Percentiles rank a stretch among this genome's conserved stretches.
Conservation (phyloP, 257 asterid genomes). For the Solanum habrochaites region DNA sequence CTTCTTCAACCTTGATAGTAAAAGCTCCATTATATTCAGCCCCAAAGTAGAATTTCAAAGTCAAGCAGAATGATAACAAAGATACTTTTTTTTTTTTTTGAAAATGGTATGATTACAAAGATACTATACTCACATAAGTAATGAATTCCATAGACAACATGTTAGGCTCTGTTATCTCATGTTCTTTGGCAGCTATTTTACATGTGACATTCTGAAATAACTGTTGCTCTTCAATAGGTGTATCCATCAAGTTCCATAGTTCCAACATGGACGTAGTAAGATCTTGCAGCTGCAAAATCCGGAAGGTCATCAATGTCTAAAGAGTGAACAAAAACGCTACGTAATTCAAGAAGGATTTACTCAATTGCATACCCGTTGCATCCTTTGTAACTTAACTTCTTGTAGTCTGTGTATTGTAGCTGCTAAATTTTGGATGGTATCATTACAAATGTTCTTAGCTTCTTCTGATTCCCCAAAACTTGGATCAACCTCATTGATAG, state of each 20-base stretch:
- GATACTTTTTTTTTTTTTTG: background rate
- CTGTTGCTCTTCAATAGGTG: conserved; percentile 85
- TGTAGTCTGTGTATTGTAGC: conserved; percentile 49
- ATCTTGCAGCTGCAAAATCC: conserved; percentile 61
- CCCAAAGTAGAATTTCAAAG: background rate
- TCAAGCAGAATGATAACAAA: background rate
- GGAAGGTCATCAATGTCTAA: conserved; percentile 6
- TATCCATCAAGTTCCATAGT: conserved; percentile 99
- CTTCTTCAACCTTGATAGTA: conserved; percentile 59
- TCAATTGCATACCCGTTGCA: conserved; percentile 60
- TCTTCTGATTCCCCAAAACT: conserved; percentile 66
- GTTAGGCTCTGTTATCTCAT: conserved; percentile 76
- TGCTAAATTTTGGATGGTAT: conserved; percentile 55
- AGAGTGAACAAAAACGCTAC: background rate
- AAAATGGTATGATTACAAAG: background rate
- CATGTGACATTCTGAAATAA: conserved; percentile 75
- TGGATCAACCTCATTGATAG: conserved; percentile 63
- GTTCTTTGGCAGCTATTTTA: conserved; percentile 85
- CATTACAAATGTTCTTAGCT: conserved; percentile 48
- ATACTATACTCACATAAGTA: conserved; percentile 40
- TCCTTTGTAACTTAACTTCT: conserved; percentile 66
- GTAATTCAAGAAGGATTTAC: background rate
- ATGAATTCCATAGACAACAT: conserved; percentile 69
- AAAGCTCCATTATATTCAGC: background rate
- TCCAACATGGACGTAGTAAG: conserved; percentile 81